Percentiles rank a stretch among this genome's conserved stretches.
Conservation (phyloP, 495 filamentous ascomycete genomes). For the Xylaria castorea region DNA sequence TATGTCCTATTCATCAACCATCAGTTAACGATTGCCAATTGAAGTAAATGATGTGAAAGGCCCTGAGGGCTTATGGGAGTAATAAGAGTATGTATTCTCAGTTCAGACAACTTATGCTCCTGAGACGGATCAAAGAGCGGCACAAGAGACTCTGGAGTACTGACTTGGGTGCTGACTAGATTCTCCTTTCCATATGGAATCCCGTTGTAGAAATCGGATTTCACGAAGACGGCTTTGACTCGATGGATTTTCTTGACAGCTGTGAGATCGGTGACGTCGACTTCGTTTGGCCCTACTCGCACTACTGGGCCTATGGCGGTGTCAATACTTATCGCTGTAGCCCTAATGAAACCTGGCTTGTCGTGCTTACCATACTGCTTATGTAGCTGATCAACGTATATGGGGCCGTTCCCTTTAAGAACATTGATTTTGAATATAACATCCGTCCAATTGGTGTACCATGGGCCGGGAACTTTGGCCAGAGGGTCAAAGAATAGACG, state of each 20-base stretch:
- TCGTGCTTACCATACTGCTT: conserved; percentile 48
- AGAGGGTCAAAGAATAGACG: conserved; percentile 28
- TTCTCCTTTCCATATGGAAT: conserved; percentile 23
- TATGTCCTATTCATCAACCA: conserved; percentile 6
- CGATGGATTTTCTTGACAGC: conserved; percentile 51
- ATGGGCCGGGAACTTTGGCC: conserved; percentile 36
- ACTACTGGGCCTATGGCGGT: conserved; percentile 48
- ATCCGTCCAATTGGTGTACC: conserved; percentile 50
- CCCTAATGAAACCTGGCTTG: neutral
- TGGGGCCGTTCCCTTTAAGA: conserved; percentile 40
- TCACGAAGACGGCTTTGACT: conserved; percentile 40
- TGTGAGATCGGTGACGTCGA: conserved; percentile 48
- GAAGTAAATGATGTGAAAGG: neutral
- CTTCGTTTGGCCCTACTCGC: conserved; percentile 45
- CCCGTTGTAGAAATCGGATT: conserved; percentile 31
- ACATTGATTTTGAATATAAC: conserved; percentile 42
- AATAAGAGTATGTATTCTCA: neutral
- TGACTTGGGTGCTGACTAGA: conserved; percentile 31
- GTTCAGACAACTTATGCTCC: neutral
- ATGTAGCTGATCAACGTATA: conserved; percentile 53
- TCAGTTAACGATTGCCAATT: neutral
- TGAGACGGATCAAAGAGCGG: neutral
- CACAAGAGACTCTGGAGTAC: neutral
- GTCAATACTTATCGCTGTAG: neutral
- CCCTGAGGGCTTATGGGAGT: neutral